Base-by-base conservation (phyloP, 768 basidiomycete species). In the Mycena indigotica region DNA sequence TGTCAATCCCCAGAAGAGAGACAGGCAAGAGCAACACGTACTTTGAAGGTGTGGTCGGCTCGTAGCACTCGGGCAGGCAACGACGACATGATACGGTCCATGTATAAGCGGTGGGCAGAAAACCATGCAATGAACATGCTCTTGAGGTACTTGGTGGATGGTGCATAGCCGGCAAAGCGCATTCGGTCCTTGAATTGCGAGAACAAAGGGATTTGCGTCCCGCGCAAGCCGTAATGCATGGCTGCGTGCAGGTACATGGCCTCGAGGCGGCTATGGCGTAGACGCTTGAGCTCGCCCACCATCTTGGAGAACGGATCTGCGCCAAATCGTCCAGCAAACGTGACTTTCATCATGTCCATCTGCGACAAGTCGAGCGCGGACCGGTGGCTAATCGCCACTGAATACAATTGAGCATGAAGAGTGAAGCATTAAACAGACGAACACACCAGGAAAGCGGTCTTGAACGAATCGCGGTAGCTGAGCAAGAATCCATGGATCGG, bases 71-170 rank as follows among this genome's bases (percentile, higher is more conserved):
- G 41, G 3, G 40, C 57, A n/a, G 57, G 49, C 2, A 53, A 21
- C 30, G 57, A 53, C 8, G 57, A 39, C 44, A 53, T 52, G 35
- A 49, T 46, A 3, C 57, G 52, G 40, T 61, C 59, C 1, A 26
- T 2, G 41, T 40, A 61, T 38, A 56, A 44, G n/a, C 55, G 46
- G 26, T 57, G 49, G 8, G 19, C 55, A 4, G 19, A 4, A 49
- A 57, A 48, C 28, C 49, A 61, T 15, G 35, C 55, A 17, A 56
- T 51, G 46, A 56, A 61, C 29, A 61, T 52, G 17, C 24, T 40
- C 35, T 56, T 56, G 40, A 54, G 24, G 32, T 56, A 61, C 28
- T 56, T 50, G 39, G 45, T 30, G 17, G 59, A 61, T 6, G 55
- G 59, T 2, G 17, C 23, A 16, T 19, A 52, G 12, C 59, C 59